Conservation (phyloP, 163 green algal genomes). For the Coccomyxa subellipsoidea region DNA sequence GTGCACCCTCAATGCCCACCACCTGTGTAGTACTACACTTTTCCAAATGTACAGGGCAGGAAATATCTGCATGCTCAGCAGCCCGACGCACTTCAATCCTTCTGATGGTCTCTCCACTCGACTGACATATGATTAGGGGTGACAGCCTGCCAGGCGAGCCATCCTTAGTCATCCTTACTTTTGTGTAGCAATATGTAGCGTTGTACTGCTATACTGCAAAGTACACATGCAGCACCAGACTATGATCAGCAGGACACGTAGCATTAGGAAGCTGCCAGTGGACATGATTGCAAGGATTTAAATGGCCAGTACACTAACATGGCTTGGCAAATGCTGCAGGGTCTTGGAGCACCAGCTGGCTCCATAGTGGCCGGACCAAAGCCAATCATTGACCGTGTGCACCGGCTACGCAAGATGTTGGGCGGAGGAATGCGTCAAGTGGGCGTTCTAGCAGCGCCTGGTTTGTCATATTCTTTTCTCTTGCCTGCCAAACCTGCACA, state of each 20-base stretch:
- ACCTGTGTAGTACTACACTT: no score
- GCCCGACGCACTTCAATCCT: no score
- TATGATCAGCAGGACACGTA: background rate
- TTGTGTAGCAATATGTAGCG: background rate
- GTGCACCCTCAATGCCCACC: conserved; percentile 14
- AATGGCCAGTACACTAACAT: background rate
- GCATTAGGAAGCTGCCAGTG: background rate
- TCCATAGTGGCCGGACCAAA: conserved; percentile 50
- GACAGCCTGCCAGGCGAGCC: no score
- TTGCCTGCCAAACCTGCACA: no score
- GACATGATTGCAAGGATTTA: background rate
- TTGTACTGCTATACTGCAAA: background rate
- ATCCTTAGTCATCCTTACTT: no score
- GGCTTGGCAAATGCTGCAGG: conserved; percentile 19
- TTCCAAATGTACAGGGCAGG: background rate
- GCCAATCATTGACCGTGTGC: conserved; percentile 50
- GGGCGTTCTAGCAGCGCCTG: conserved; percentile 45
- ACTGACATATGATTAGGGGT: no score
- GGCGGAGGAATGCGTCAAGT: conserved; percentile 69
- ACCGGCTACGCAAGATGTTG: conserved; percentile 52
- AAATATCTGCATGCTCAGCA: background rate
- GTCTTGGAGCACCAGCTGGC: conserved; percentile 59
- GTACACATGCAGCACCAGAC: background rate
- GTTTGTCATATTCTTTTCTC: background rate
- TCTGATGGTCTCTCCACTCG: no score